phyloP scores from a whole-genome alignment of 2,329 filamentous ascomycete genomes.

The Neonectria hederae region DNA sequence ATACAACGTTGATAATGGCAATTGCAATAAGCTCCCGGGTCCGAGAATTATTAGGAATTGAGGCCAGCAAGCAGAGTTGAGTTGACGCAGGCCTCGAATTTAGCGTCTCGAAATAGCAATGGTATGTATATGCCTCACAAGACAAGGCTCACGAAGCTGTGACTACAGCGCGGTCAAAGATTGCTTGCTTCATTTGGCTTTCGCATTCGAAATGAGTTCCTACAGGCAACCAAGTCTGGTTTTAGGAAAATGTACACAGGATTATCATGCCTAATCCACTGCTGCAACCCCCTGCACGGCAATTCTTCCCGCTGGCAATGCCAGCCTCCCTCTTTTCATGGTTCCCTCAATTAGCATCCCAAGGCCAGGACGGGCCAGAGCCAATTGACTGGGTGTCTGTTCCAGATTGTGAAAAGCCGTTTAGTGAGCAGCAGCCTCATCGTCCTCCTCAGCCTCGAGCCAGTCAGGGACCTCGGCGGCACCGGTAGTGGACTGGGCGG shows the following conservation, averaged over 20 bases:
- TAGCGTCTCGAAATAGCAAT: background rate
- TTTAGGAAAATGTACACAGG: slow-evolving; percentile 52
- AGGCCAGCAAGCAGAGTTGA: background rate
- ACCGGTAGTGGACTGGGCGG: slow-evolving; percentile 66
- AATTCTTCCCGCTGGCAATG: slow-evolving; percentile 22
- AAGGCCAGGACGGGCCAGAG: slow-evolving; percentile 22
- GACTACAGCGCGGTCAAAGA: background rate
- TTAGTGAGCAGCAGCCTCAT: slow-evolving; percentile 64
- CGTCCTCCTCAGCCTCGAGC: slow-evolving; percentile 83
- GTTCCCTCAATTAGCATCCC: slow-evolving; percentile 22
- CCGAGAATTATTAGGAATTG: background rate
- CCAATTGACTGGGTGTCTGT: slow-evolving; percentile 19
- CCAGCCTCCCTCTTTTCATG: slow-evolving; percentile 32
- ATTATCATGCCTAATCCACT: slow-evolving; percentile 43
- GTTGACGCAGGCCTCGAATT: background rate
- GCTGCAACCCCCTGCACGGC: slow-evolving; percentile 27
- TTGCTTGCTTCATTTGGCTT: slow-evolving; percentile 42
- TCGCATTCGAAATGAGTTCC: slow-evolving; percentile 46
- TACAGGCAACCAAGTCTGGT: slow-evolving; percentile 46
- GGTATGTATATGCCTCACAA: slow-evolving; percentile 19
- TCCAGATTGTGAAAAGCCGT: slow-evolving; percentile 20
- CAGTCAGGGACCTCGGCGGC: slow-evolving; percentile 72
- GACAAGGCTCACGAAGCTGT: background rate
- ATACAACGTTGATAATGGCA: background rate
- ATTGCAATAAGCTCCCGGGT: background rate